These are phyloP conservation scores for Pelargonium fulgidum DNA, from an alignment of 441 rosid genomes.

Conservation along the genomic window DNA sequence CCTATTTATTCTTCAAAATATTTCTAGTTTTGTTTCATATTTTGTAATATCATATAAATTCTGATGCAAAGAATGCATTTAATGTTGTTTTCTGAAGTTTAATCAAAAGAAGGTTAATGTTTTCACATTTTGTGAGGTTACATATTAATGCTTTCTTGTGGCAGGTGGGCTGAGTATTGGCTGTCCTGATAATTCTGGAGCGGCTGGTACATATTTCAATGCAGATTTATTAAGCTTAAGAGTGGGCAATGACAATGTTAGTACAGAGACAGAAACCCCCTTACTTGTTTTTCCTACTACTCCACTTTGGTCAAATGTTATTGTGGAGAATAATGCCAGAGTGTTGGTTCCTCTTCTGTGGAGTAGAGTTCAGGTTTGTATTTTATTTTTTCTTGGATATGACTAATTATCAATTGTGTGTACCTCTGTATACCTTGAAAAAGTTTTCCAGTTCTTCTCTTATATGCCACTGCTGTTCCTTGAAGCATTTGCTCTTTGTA, in stretches of 20 bases:
- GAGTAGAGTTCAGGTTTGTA: slow-evolving; percentile 90
- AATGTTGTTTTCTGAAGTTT: not conserved
- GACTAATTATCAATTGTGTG: not conserved
- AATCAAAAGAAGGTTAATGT: slow-evolving; percentile 1
- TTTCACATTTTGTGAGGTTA: slow-evolving; percentile 7
- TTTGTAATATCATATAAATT: not conserved
- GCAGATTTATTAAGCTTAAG: slow-evolving; percentile 76
- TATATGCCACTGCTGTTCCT: slow-evolving; percentile 1
- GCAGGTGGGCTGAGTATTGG: slow-evolving; percentile 86
- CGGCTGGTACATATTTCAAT: slow-evolving; percentile 95
- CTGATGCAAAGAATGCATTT: not conserved
- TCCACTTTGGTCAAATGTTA: slow-evolving; percentile 85
- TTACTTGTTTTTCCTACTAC: slow-evolving; percentile 84
- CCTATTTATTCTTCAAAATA: not conserved
- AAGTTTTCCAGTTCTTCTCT: not conserved
- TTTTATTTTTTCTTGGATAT: no score
- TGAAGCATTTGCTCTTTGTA: slow-evolving; percentile 10
- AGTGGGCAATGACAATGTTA: slow-evolving; percentile 75
- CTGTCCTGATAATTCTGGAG: slow-evolving; percentile 87
- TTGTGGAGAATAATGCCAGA: slow-evolving; percentile 86
- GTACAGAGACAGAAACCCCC: slow-evolving; percentile 93
- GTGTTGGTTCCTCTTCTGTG: slow-evolving; percentile 92
- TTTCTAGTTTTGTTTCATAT: not conserved
- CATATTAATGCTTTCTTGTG: slow-evolving; percentile 23
- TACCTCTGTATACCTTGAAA: not conserved